phyloP scores from a whole-genome alignment of 371 early-diverging fungal species.

The Mortierella sp. region DNA sequence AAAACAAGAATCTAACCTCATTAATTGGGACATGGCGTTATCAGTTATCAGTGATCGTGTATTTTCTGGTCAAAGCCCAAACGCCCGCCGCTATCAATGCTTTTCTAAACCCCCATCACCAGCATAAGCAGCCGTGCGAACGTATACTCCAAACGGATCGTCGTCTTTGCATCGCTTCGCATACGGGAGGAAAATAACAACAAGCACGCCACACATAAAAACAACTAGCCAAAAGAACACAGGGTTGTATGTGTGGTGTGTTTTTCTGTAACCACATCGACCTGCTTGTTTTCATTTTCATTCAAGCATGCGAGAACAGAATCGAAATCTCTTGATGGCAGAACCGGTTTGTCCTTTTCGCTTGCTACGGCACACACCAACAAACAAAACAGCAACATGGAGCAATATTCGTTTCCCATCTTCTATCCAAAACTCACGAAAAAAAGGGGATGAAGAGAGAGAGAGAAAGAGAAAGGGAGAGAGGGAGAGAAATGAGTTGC shows the following conservation, averaged over 20 bases:
- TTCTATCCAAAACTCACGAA: background rate
- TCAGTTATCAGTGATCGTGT: background rate
- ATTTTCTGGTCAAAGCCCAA: too few relatives aligned
- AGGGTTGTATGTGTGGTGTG: too few relatives aligned
- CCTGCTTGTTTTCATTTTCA: background rate
- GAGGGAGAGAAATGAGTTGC: background rate
- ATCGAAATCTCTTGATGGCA: background rate
- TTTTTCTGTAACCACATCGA: background rate
- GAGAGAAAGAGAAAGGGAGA: background rate
- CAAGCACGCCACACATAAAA: too few relatives aligned
- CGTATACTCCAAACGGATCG: background rate
- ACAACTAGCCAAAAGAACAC: background rate
- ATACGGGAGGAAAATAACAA: background rate
- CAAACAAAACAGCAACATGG: background rate
- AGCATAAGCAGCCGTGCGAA: too few relatives aligned
- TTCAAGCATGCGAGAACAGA: background rate
- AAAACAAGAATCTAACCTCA: background rate
- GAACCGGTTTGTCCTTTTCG: background rate
- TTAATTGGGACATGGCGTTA: background rate
- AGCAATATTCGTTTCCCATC: background rate
- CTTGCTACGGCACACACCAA: background rate
- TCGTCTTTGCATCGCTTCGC: slow-evolving; percentile 6
- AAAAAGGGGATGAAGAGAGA: background rate
- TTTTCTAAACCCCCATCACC: too few relatives aligned
- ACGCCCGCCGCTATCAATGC: too few relatives aligned